A percentile compares a stretch with the other conserved stretches of the same genome.
phyloP scores from a whole-genome alignment of 176 grass and related monocot species.

The Calamus simplicifolius region DNA sequence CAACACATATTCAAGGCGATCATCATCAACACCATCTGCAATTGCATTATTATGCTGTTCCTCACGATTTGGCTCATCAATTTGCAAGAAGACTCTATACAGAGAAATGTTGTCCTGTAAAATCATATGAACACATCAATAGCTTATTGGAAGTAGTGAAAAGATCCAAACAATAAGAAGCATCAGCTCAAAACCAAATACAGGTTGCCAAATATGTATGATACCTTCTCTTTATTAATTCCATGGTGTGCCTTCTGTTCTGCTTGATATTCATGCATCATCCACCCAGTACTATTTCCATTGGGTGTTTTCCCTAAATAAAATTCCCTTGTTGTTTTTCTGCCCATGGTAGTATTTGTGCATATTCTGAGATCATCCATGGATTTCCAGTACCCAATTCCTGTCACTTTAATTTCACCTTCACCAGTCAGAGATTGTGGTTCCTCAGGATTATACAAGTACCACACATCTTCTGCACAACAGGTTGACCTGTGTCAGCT shows the following conservation, averaged over 20 bases:
- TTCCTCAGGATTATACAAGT: constrained; percentile 22
- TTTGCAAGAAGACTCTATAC: constrained; percentile 41
- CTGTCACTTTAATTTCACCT: constrained; percentile 16
- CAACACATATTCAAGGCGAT: constrained; percentile 16
- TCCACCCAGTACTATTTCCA: constrained; percentile 36
- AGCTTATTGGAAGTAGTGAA: not conserved
- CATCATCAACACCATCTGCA: constrained; percentile 15
- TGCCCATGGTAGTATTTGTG: constrained; percentile 24
- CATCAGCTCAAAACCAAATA: no score
- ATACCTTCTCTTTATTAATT: constrained; percentile 30
- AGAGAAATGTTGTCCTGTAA: constrained; percentile 53
- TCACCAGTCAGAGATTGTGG: not conserved
- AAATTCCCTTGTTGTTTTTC: constrained; percentile 38
- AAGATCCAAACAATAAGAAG: not conserved
- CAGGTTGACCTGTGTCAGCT: constrained; percentile 13
- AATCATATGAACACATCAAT: constrained; percentile 20
- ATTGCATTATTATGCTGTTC: constrained; percentile 16
- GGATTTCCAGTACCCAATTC: constrained; percentile 33
- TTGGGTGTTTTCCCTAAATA: constrained; percentile 29
- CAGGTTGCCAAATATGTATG: not conserved
- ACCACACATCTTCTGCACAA: constrained; percentile 32
- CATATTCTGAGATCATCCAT: constrained; percentile 18
- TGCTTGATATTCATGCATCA: constrained; percentile 49
- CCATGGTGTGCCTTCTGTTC: constrained; percentile 17
- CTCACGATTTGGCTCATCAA: constrained; percentile 8